Conservation (phyloP, 2,329 filamentous ascomycete genomes). For the Sclerotinia nivalis region DNA sequence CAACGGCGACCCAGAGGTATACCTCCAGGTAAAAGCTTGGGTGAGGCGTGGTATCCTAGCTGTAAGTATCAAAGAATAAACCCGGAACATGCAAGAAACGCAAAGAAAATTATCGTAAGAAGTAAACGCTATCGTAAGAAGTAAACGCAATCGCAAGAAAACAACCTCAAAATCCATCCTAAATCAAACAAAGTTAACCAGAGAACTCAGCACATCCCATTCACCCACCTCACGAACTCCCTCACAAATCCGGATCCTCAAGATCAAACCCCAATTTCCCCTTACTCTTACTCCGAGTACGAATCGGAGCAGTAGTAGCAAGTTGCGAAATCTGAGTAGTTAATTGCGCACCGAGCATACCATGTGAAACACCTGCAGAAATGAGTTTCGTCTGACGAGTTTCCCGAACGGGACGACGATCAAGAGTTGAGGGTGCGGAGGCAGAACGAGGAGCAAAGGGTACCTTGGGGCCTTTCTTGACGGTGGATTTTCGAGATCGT, state of each 20-base stretch:
- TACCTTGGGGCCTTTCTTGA: neutral
- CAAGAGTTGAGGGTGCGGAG: neutral
- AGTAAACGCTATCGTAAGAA: neutral
- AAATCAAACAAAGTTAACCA: accelerated
- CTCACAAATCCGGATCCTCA: neutral
- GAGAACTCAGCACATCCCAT: neutral
- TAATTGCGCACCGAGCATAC: neutral
- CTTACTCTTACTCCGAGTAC: neutral
- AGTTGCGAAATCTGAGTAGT: no score
- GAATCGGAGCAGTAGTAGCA: neutral
- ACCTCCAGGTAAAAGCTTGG: neutral
- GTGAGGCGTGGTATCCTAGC: neutral
- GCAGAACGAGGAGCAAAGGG: neutral
- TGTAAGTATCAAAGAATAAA: neutral
- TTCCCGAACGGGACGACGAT: neutral
- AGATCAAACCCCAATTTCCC: neutral
- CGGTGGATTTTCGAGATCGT: neutral
- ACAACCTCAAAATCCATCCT: neutral
- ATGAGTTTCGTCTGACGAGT: neutral
- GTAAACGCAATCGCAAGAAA: neutral
- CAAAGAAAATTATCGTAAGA: no score
- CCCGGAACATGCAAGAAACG: neutral
- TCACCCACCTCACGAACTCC: neutral
- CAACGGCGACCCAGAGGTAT: neutral
- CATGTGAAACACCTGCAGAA: neutral